Evolutionary conservation across 2,329 filamentous ascomycete genomes (phyloP), one percentile per base, ranked within the genome.

Genomic region (Alternaria infectoria): DNA sequence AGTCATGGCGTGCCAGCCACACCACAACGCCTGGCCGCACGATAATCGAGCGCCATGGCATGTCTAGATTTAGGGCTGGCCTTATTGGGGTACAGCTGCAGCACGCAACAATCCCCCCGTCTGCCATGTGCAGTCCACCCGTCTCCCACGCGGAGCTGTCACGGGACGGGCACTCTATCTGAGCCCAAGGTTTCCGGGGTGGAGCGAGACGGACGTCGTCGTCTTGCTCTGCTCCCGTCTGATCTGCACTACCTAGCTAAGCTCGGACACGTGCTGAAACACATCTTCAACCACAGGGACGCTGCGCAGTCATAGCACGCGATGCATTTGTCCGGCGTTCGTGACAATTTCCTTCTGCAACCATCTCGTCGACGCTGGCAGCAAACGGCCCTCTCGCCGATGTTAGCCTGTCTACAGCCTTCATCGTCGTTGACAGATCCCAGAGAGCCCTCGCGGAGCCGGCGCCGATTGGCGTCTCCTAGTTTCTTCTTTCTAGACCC

Each of bases 181-280:
- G 57, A 59, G 36, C 32, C 40, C 36, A 52, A 44, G 32, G 57
- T 43, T 28, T 59, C 57, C 26, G 57, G 36, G 36, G 40, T 43
- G 65, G 67, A 52, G 69, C 70, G 65, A 73, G 72, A 71, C 50
- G 36, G 36, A 40, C 15, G 36, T 11, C 36, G 40, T 54, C 50
- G 17, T 36, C 28, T 40, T 47, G 60, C 54, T 64, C 64, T 67
- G 66, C 68, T 69, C 70, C 69, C 70, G 73, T 73, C 71, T 68
- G 72, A 74, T 75, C 71, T 66, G 65, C 73, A 66, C 47, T 25
- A 40, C 36, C 36, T 40, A 40, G 36, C 36, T 40, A 46, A 43
- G 56, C 57, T 56, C 59, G 66, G 65, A 57, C 61, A 36, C 56
- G 23, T 19, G 12, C 68, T 72, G 68, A 74, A 74, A 74, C 70